Percentiles rank a stretch among this genome's conserved stretches.
These are phyloP conservation scores for Scedosporium dehoogii DNA, from an alignment of 2,329 filamentous ascomycete genomes.

Conservation along the genomic window DNA sequence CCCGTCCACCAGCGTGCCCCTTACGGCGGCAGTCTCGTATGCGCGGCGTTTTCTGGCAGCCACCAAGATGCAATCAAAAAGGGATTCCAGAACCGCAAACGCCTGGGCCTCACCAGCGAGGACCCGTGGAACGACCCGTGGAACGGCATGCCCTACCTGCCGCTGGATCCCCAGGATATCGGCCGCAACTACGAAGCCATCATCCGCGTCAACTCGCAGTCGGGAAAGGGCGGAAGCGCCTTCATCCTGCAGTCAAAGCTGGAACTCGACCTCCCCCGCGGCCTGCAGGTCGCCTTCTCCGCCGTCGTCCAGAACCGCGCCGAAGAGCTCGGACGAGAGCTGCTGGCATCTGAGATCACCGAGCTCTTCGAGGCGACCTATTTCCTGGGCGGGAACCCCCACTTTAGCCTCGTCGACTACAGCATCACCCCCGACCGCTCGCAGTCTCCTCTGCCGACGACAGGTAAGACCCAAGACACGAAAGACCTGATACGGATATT, in stretches of 20 bases:
- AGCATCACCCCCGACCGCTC: constrained; percentile 79
- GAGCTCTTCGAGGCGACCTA: constrained; percentile 83
- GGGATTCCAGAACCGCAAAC: constrained; percentile 44
- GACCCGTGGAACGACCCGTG: constrained; percentile 63
- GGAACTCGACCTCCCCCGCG: constrained; percentile 84
- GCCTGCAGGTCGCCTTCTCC: constrained; percentile 84
- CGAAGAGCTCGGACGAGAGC: constrained; percentile 72
- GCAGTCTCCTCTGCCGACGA: constrained; percentile 57
- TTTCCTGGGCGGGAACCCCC: constrained; percentile 71
- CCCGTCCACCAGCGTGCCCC: constrained; percentile 73
- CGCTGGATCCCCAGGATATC: constrained; percentile 85
- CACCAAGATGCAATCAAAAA: constrained; percentile 68
- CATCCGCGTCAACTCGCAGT: constrained; percentile 97
- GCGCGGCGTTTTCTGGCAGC: constrained; percentile 74
- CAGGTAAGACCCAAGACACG: constrained; percentile 65
- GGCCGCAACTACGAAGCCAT: constrained; percentile 93
- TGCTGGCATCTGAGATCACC: constrained; percentile 75
- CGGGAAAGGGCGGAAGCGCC: constrained; percentile 86
- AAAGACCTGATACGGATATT: constrained; percentile 74
- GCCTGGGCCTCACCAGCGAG: constrained; percentile 43
- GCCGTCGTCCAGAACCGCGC: constrained; percentile 75
- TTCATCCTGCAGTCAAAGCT: constrained; percentile 89
- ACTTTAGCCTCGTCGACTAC: constrained; percentile 85
- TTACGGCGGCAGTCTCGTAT: constrained; percentile 73
- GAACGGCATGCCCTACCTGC: constrained; percentile 67